These are phyloP conservation scores for Primulina huaijiensis DNA, from an alignment of 257 asterid genomes.

Conservation along the genomic window DNA sequence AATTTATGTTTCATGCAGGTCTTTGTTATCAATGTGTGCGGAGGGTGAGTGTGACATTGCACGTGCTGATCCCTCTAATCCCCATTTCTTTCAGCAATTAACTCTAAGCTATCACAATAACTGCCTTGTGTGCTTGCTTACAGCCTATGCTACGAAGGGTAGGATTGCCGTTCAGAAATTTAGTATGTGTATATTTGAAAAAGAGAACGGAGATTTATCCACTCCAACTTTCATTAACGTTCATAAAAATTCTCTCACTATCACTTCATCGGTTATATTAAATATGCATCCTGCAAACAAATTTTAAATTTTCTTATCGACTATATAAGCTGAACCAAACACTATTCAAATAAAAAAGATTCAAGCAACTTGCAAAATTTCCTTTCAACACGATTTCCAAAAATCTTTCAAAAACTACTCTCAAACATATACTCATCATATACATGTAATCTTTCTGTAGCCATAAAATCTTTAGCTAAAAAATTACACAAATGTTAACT, in stretches of 20 bases:
- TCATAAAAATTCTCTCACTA: background rate
- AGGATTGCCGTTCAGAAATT: background rate
- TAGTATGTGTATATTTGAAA: background rate
- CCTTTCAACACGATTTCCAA: no score
- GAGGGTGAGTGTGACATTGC: background rate
- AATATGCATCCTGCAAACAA: no score
- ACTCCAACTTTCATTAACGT: background rate
- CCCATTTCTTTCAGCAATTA: background rate
- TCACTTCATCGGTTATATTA: no score
- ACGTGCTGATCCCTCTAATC: background rate
- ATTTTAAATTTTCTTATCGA: no score
- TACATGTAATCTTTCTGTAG: no score
- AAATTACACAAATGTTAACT: no score
- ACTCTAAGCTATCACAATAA: background rate
- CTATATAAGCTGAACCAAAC: no score
- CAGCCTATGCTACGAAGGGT: background rate
- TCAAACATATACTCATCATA: no score
- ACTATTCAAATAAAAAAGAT: no score
- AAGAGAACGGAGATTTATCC: background rate
- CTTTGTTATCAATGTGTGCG: background rate
- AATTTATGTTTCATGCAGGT: background rate
- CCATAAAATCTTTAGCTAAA: no score
- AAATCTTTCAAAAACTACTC: no score
- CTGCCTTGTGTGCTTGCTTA: constrained; percentile 12
- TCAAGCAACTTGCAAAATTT: no score